phyloP scores from a whole-genome alignment of 2,329 filamentous ascomycete species.

The Aspergillus pseudoglaucus region DNA sequence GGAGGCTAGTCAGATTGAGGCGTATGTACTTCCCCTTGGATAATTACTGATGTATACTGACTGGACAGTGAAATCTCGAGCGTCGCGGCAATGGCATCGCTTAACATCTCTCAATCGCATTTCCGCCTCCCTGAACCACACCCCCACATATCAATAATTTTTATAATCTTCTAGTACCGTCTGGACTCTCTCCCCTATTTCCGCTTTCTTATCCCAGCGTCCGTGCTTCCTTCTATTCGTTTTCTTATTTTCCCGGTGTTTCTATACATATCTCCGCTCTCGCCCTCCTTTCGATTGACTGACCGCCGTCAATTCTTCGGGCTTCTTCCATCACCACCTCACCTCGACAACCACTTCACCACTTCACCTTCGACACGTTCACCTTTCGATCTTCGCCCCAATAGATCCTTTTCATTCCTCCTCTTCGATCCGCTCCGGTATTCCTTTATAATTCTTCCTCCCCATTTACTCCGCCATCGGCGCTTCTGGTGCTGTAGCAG shows the following conservation, averaged over 20 bases:
- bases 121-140: constrained; percentile 1
- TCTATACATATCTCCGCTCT: neutral
- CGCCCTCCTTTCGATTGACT: neutral
- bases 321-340: no score
- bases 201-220: neutral
- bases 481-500: neutral
- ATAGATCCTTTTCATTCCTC: neutral
- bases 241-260: neutral
- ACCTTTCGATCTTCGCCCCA: no score
- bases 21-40: constrained; percentile 44
- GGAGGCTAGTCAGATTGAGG: constrained; percentile 73
- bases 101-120: constrained; percentile 40
- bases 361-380: no score
- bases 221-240: neutral
- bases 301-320: no score
- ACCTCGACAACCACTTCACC: no score
- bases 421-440: neutral
- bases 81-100: constrained; percentile 48
- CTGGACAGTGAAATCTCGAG: constrained; percentile 49
- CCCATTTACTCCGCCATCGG: no score
- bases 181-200: no score
- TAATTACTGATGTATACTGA: neutral
- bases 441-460: no score
- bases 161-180: no score
- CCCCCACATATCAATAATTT: neutral